These are phyloP conservation scores for Rhodosorus marinus DNA, from an alignment of 23 red algal species.

Conservation along the genomic window DNA sequence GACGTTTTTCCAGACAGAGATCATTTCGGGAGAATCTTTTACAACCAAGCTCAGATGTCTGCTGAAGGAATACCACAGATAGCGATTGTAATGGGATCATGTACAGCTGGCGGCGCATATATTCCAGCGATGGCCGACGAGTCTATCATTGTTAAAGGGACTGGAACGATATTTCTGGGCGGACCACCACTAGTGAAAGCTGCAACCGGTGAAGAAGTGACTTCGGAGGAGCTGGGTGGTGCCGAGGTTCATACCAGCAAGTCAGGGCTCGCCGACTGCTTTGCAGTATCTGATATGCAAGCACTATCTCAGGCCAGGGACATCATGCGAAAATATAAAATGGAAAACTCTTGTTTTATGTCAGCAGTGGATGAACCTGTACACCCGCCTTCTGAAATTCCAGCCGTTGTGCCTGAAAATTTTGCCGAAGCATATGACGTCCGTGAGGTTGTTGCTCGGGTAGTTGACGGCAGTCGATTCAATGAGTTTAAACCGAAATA, in stretches of 20 bases:
- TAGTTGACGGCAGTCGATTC: constrained; percentile 15
- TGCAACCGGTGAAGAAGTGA: constrained; percentile 21
- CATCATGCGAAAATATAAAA: background rate
- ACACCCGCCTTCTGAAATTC: background rate
- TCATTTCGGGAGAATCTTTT: constrained; percentile 34
- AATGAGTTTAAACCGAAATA: constrained; percentile 28
- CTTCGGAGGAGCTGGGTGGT: constrained; percentile 23
- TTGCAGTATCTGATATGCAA: constrained; percentile 11
- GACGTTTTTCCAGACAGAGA: constrained; percentile 30
- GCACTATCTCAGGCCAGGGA: constrained; percentile 6
- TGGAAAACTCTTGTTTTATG: background rate
- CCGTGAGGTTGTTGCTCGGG: constrained; percentile 8
- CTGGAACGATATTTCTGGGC: constrained; percentile 27
- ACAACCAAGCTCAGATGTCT: constrained; percentile 32
- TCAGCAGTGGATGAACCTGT: background rate
- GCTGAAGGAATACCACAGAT: constrained; percentile 19
- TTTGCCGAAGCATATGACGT: constrained; percentile 14
- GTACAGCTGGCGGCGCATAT: constrained; percentile 34
- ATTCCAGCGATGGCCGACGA: constrained; percentile 39
- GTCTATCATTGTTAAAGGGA: constrained; percentile 16
- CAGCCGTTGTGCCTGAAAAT: background rate
- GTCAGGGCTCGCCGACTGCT: constrained; percentile 25
- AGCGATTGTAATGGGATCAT: constrained; percentile 24
- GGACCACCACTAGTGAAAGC: constrained; percentile 38
- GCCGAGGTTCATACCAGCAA: constrained; percentile 17